These are phyloP conservation scores for Hanseniaspora uvarum DNA, from an alignment of 1,139 yeast species.

Conservation along the genomic window DNA sequence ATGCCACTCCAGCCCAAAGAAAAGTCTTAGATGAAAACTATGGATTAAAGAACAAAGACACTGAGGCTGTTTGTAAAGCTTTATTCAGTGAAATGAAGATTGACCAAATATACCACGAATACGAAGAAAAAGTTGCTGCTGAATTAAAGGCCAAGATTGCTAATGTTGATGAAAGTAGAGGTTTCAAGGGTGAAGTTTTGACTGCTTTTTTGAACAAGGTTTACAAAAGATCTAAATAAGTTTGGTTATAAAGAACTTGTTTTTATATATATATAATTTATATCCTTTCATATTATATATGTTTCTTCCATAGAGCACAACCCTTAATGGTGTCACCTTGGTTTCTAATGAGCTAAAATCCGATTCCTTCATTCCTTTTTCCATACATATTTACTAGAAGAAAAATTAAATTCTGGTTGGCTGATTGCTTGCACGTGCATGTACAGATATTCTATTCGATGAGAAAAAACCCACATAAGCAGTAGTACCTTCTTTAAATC, in stretches of 20 bases:
- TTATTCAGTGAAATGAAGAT: constrained; percentile 67
- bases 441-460: too few relatives aligned
- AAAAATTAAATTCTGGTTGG: neutral
- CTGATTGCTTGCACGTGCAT: neutral
- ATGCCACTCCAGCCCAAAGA: constrained; percentile 75
- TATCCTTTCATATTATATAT: too few relatives aligned
- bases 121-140: constrained; percentile 68
- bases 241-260: neutral
- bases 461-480: neutral
- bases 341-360: too few relatives aligned
- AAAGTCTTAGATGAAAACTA: constrained; percentile 72
- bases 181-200: constrained; percentile 78
- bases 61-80: constrained; percentile 63
- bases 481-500: too few relatives aligned
- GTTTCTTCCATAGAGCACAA: too few relatives aligned
- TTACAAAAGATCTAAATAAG: constrained; percentile 60
- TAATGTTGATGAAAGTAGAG: constrained; percentile 74
- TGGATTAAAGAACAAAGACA: constrained; percentile 65
- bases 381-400: too few relatives aligned
- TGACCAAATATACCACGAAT: constrained; percentile 59
- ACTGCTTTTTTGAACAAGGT: constrained; percentile 78
- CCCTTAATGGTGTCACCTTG: too few relatives aligned
- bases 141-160: constrained; percentile 57
- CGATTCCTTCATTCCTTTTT: too few relatives aligned
- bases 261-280: neutral